Base-by-base conservation (phyloP, 768 basidiomycete species). In the Boletus pseudo-olivaceus region DNA sequence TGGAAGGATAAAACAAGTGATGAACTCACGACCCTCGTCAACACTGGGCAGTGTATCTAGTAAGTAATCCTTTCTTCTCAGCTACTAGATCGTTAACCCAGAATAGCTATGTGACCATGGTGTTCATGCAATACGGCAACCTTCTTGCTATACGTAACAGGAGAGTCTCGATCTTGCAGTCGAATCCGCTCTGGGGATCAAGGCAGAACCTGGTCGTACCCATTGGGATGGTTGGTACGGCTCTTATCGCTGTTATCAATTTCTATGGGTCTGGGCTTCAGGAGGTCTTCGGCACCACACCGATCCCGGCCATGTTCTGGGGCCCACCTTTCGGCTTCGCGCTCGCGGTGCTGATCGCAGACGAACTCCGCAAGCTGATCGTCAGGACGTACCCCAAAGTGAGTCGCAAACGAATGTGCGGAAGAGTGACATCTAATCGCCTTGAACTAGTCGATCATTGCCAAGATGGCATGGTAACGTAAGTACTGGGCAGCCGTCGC, bases 231-330 rank as follows among this genome's bases (percentile, higher is more conserved):
- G 39, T 68, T 53, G 68, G 64, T 2, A 79, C 78, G 14, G 70
- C 69, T 15, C 61, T 80, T 27, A 72, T 80, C 50, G 76, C 76
- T 0, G 58, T 79, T 1, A 68, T 67, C 49, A 78, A 78, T 55
- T 52, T 77, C 34, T 76, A 80, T 35, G 79, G 77, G 1, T 68
- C 62, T 7, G 77, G 77, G 2, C 57, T 80, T n/a, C 75, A 78
- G 49, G 26, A 41, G 0, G 75, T 79, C 26, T 80, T 80, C 47
- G 34, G 32, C 2, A 80, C 78, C 4, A 62, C 73, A 2, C 73
- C 75, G 7, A 78, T 79, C 27, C 78, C 75, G 2, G 61, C 68
- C 2, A 76, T 73, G 72, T 80, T 78, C 62, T 80, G 79, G 79
- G 70, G 76, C 14, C 66, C 77, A 29, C 78, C 79, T 2, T 75